Evolutionary conservation across 106 monocot species (phyloP).

Genomic region (Apostasia shenzhenica): DNA sequence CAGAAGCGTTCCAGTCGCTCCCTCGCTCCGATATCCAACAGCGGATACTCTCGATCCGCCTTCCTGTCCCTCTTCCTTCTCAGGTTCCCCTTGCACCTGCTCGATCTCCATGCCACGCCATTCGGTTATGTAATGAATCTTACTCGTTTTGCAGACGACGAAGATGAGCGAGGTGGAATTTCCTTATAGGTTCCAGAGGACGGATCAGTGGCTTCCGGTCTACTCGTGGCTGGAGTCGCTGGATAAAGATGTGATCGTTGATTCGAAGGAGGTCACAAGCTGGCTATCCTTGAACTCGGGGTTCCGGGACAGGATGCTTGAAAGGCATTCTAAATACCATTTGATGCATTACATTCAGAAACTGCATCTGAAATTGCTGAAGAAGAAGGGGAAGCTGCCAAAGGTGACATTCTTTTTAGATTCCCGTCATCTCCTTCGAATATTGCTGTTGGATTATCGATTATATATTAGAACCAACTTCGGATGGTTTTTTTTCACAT

Average conservation of each 20-base stretch:
- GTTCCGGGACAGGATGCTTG: conserved; percentile 37
- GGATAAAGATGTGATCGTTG: conserved; percentile 46
- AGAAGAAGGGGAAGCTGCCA: conserved; percentile 60
- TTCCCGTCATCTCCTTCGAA: neutral
- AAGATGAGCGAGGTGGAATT: conserved; percentile 17
- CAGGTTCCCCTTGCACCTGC: conserved; percentile 6
- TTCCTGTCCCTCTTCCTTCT: neutral
- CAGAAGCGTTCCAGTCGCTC: conserved; percentile 20
- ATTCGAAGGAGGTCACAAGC: conserved; percentile 39
- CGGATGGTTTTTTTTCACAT: too few species aligned
- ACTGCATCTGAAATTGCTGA: conserved; percentile 67
- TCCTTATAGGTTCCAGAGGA: conserved; percentile 60
- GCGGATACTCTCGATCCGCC: conserved; percentile 23
- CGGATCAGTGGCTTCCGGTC: conserved; percentile 65
- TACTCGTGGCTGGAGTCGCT: conserved; percentile 68
- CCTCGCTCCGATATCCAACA: conserved; percentile 25
- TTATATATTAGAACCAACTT: too few species aligned
- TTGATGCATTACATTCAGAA: conserved; percentile 73
- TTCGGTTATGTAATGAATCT: neutral
- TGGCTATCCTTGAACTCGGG: conserved; percentile 49
- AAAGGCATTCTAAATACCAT: conserved; percentile 63
- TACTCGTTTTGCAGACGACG: neutral
- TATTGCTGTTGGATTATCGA: too few species aligned
- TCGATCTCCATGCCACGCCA: too few species aligned
- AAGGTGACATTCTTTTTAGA: conserved; percentile 26